Conservation (phyloP, 2,329 filamentous ascomycete genomes). For the Talaromyces sp. region DNA sequence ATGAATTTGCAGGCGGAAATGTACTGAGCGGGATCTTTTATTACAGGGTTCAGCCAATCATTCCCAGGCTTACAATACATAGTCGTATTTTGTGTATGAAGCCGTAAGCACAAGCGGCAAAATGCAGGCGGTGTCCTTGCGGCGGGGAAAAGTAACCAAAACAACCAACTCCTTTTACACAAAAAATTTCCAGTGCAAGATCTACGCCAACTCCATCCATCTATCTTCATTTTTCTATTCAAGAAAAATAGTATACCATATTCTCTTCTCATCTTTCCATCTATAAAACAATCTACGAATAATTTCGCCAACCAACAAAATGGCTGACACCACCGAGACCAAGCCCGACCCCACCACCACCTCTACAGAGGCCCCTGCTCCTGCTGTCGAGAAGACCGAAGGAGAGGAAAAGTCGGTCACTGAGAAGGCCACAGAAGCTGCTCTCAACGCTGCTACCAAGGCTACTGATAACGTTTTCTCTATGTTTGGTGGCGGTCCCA, state of each 20-base stretch:
- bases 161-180: conserved; percentile 14
- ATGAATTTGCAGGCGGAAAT: not conserved
- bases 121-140: conserved; percentile 6
- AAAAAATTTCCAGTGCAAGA: conserved; percentile 15
- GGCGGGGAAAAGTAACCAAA: conserved; percentile 15
- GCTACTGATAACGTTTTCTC: conserved; percentile 71
- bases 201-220: not conserved
- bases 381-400: conserved; percentile 29
- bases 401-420: conserved; percentile 31
- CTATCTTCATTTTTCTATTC: conserved; percentile 1
- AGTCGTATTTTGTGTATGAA: not conserved
- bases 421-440: conserved; percentile 30
- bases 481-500: conserved; percentile 97
- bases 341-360: conserved; percentile 44
- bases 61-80: not conserved
- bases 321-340: conserved; percentile 43
- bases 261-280: not conserved
- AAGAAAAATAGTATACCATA: not conserved
- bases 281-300: not conserved
- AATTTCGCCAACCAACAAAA: conserved; percentile 21
- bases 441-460: conserved; percentile 36
- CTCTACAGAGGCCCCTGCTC: conserved; percentile 32
- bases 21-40: not conserved
- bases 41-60: not conserved
- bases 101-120: conserved; percentile 1